Conservation (phyloP, 352 stramenopile genomes). For the Halophytophthora polymorphica region DNA sequence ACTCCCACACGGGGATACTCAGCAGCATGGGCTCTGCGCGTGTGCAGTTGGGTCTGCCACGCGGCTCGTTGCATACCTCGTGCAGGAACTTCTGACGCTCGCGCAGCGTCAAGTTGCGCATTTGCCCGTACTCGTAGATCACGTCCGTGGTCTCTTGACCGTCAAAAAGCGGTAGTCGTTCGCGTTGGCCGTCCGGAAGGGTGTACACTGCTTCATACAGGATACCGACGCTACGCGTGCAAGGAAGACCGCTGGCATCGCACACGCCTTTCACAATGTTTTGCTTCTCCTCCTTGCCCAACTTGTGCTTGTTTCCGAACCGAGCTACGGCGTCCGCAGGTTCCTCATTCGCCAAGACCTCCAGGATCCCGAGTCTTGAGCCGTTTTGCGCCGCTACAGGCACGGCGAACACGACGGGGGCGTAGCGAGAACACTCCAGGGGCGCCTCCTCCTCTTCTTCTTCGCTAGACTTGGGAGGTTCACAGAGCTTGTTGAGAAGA, state of each 20-base stretch:
- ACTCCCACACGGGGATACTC: conserved; percentile 74
- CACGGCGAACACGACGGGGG: conserved; percentile 55
- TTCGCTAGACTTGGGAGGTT: conserved; percentile 4
- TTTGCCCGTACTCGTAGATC: conserved; percentile 69
- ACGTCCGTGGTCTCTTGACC: conserved; percentile 71
- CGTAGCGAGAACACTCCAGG: conserved; percentile 53
- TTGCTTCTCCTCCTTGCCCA: conserved; percentile 52
- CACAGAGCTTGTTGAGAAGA: conserved; percentile 57
- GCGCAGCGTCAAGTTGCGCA: conserved; percentile 65
- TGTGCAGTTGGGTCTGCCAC: conserved; percentile 67
- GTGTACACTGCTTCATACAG: conserved; percentile 66
- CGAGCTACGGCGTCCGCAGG: conserved; percentile 66
- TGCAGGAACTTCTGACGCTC: conserved; percentile 68
- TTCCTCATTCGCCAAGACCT: conserved; percentile 65
- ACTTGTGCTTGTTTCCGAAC: conserved; percentile 71
- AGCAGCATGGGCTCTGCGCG: conserved; percentile 73
- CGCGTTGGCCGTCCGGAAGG: conserved; percentile 37
- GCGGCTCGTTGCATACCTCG: conserved; percentile 66
- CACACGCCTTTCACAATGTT: conserved; percentile 56
- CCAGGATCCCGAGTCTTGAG: conserved; percentile 53
- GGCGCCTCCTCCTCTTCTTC: conserved; percentile 9
- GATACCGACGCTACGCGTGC: conserved; percentile 49
- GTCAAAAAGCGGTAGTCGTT: conserved; percentile 69
- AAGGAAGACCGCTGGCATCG: conserved; percentile 44
- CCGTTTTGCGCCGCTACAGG: conserved; percentile 61